A percentile compares a stretch with the other conserved stretches of the same genome.
These are phyloP conservation scores for Cicer cuneatum DNA, from an alignment of 306 rosid genomes.

Conservation along the genomic window DNA sequence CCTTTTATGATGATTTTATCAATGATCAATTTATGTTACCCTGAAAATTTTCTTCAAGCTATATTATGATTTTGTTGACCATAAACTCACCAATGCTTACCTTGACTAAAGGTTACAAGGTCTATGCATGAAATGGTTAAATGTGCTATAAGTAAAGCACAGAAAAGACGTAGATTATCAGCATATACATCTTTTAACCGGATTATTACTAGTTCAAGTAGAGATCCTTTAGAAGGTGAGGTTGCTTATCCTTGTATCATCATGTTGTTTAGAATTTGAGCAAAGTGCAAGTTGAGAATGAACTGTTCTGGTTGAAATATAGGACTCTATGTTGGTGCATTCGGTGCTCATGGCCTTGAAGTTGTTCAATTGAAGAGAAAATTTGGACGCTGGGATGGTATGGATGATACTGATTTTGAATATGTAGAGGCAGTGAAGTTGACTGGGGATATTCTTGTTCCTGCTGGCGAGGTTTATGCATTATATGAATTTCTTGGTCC, in stretches of 20 bases:
- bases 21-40: conserved; percentile 4
- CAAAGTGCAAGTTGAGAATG: conserved; percentile 7
- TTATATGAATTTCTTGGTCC: conserved; percentile 34
- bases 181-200: conserved; percentile 75
- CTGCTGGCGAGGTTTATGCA: conserved; percentile 81
- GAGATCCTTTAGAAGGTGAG: conserved; percentile 89
- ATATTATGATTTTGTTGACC: neutral
- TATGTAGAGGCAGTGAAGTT: conserved; percentile 96
- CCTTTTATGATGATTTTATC: conserved; percentile 27
- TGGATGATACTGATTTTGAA: conserved; percentile 73
- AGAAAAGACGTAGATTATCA: conserved; percentile 68
- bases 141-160: conserved; percentile 83
- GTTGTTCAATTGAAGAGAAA: conserved; percentile 83
- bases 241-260: conserved; percentile 27
- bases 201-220: conserved; percentile 54
- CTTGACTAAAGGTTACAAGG: conserved; percentile 62
- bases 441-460: conserved; percentile 90
- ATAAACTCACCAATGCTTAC: conserved; percentile 25
- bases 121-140: conserved; percentile 79
- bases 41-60: neutral
- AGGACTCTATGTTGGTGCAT: conserved; percentile 93
- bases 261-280: conserved; percentile 11
- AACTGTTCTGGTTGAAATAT: conserved; percentile 45
- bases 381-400: conserved; percentile 83
- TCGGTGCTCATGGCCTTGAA: conserved; percentile 88